Percentiles rank a stretch among this genome's conserved stretches.
These are phyloP conservation scores for Metschnikowia anglica DNA, from an alignment of 805 yeast genomes.

Conservation along the genomic window DNA sequence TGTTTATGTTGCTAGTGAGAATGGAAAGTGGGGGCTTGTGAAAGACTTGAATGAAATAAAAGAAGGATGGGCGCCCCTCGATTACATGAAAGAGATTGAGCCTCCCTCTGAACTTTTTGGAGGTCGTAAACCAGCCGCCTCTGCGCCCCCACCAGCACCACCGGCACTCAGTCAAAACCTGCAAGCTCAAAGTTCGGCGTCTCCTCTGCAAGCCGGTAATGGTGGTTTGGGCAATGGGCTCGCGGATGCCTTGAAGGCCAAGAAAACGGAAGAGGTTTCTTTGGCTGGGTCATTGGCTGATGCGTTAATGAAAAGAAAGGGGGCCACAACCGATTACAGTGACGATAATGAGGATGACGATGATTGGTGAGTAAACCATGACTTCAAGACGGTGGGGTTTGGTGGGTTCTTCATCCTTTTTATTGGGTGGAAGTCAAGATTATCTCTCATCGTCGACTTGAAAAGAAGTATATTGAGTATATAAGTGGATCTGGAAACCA, in stretches of 20 bases:
- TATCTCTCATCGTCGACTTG: too few species aligned
- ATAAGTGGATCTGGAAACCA: too few species aligned
- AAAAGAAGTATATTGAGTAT: too few species aligned
- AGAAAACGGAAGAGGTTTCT: constrained; percentile 56
- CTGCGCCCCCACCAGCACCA: constrained; percentile 39
- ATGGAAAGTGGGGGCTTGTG: constrained; percentile 94
- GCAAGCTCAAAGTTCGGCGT: constrained; percentile 19
- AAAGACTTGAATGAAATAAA: constrained; percentile 67
- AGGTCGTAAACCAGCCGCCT: constrained; percentile 27
- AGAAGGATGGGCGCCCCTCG: constrained; percentile 98
- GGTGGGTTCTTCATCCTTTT: too few species aligned
- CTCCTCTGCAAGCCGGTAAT: constrained; percentile 20
- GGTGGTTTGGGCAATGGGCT: constrained; percentile 50
- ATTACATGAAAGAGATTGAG: constrained; percentile 68
- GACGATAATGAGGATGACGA: constrained; percentile 72
- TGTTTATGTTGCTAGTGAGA: constrained; percentile 67
- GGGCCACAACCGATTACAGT: constrained; percentile 64
- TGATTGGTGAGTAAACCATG: constrained; percentile 14
- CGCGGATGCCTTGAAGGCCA: constrained; percentile 67
- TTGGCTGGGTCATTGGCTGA: constrained; percentile 88
- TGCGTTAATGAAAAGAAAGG: constrained; percentile 72
- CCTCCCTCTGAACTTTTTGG: constrained; percentile 41
- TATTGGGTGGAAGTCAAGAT: too few species aligned
- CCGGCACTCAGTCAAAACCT: constrained; percentile 23
- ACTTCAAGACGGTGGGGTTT: background rate